A percentile compares a stretch with the other conserved stretches of the same genome.
Evolutionary conservation across 768 basidiomycete species (phyloP).

Genomic region (Calocera cornea): DNA sequence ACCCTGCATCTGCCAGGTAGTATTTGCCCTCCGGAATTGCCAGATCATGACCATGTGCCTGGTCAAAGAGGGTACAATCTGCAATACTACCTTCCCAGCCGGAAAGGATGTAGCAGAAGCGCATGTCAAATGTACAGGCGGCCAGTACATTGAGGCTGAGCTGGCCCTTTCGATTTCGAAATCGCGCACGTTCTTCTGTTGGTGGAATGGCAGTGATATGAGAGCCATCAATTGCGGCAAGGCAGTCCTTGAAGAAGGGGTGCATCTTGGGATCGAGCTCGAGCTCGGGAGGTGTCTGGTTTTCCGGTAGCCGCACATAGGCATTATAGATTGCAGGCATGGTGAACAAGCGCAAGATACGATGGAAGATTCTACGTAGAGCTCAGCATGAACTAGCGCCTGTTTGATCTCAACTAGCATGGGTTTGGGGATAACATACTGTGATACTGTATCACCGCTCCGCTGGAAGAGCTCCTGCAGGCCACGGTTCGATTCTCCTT

Average conservation of each 20-base stretch:
- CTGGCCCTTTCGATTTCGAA: constrained; percentile 18
- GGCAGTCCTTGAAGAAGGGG: constrained; percentile 24
- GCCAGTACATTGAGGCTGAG: constrained; percentile 32
- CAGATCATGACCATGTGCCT: constrained; percentile 22
- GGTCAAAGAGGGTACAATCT: constrained; percentile 25
- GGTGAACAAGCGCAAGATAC: constrained; percentile 16
- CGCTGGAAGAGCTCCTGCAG: constrained; percentile 29
- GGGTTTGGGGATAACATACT: constrained; percentile 15
- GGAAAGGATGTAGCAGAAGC: constrained; percentile 28
- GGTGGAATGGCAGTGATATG: constrained; percentile 15
- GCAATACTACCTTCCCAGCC: constrained; percentile 32
- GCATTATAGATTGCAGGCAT: constrained; percentile 20
- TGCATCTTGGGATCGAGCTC: constrained; percentile 22
- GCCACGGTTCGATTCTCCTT: constrained; percentile 20
- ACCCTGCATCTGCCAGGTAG: constrained; percentile 27
- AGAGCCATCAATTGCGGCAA: constrained; percentile 28
- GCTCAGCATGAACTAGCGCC: not conserved
- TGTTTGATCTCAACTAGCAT: not conserved
- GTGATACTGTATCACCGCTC: constrained; percentile 29
- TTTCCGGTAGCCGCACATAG: constrained; percentile 4
- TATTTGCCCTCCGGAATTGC: constrained; percentile 24
- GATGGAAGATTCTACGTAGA: constrained; percentile 16
- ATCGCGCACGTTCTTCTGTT: constrained; percentile 9
- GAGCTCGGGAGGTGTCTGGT: constrained; percentile 16
- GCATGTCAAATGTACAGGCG: constrained; percentile 23